These are phyloP conservation scores for Pezicula neosporulosa DNA, from an alignment of 2,329 filamentous ascomycete species.

Conservation along the genomic window DNA sequence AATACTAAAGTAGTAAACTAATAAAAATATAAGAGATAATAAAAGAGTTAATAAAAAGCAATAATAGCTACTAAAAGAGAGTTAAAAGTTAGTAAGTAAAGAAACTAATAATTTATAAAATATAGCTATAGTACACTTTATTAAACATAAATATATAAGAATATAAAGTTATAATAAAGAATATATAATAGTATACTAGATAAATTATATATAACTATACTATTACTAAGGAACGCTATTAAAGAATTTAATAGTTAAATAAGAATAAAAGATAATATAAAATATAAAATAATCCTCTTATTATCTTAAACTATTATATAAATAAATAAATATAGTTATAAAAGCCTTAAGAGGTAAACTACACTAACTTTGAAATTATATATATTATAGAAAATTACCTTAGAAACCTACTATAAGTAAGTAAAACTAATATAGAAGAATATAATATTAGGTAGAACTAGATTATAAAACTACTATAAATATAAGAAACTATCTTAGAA, in stretches of 20 bases:
- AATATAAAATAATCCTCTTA: not conserved
- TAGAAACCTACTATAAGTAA: too few species aligned
- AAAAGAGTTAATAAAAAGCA: not conserved
- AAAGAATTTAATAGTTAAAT: not conserved
- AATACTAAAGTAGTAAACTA: not conserved
- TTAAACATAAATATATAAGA: too few species aligned
- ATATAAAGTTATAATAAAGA: not conserved
- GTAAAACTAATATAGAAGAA: too few species aligned
- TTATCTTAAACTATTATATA: not conserved
- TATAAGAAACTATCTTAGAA: too few species aligned
- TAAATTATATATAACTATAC: not conserved
- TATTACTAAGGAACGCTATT: too few species aligned
- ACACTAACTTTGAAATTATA: too few species aligned
- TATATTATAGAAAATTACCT: too few species aligned
- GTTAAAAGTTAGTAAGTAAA: not conserved
- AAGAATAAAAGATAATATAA: not conserved
- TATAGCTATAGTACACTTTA: too few species aligned
- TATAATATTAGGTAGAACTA: too few species aligned
- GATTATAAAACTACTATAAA: too few species aligned
- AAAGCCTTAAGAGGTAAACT: too few species aligned
- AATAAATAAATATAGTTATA: not conserved
- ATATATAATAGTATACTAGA: not conserved
- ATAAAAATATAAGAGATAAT: not conserved
- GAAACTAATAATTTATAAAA: not conserved
- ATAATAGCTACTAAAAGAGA: too few species aligned